Conservation (phyloP, 495 filamentous ascomycete species). For the Podospora didyma region DNA sequence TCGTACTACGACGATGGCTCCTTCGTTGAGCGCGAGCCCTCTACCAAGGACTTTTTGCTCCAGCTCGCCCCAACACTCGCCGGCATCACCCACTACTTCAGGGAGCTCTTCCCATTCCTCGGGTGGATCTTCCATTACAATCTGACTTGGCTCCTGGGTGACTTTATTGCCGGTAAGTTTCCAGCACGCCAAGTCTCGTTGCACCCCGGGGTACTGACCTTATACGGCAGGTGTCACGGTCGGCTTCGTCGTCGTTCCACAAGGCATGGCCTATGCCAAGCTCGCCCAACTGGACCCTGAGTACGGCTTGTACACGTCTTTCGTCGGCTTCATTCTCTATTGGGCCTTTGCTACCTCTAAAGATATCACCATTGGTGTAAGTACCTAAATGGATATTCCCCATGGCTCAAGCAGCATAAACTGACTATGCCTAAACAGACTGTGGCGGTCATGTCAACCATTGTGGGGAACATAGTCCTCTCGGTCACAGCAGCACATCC, state of each 20-base stretch:
- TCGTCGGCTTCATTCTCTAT: conserved; percentile 63
- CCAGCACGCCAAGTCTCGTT: not conserved
- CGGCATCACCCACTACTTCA: conserved; percentile 52
- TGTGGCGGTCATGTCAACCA: conserved; percentile 90
- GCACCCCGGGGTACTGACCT: not conserved
- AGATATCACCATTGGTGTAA: conserved; percentile 65
- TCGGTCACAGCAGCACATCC: conserved; percentile 45
- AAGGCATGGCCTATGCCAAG: conserved; percentile 63
- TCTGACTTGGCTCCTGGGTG: conserved; percentile 46
- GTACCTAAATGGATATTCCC: conserved; percentile 19
- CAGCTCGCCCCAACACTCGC: conserved; percentile 50
- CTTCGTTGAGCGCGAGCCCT: conserved; percentile 77
- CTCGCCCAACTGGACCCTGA: conserved; percentile 54
- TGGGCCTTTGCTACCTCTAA: conserved; percentile 68
- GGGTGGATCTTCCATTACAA: conserved; percentile 52
- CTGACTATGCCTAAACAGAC: conserved; percentile 49
- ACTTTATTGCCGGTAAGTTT: conserved; percentile 41
- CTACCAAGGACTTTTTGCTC: conserved; percentile 60
- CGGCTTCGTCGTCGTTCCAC: conserved; percentile 34
- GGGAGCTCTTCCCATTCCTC: conserved; percentile 43
- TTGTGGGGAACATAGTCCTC: conserved; percentile 72
- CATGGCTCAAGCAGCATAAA: no score
- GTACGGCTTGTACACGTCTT: conserved; percentile 63
- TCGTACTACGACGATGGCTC: conserved; percentile 44
- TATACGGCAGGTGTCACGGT: conserved; percentile 20